A percentile compares a stretch with the other conserved stretches of the same genome.
Evolutionary conservation across 1,284 basidiomycete species (phyloP).

Genomic region (Gymnopus androsaceus): DNA sequence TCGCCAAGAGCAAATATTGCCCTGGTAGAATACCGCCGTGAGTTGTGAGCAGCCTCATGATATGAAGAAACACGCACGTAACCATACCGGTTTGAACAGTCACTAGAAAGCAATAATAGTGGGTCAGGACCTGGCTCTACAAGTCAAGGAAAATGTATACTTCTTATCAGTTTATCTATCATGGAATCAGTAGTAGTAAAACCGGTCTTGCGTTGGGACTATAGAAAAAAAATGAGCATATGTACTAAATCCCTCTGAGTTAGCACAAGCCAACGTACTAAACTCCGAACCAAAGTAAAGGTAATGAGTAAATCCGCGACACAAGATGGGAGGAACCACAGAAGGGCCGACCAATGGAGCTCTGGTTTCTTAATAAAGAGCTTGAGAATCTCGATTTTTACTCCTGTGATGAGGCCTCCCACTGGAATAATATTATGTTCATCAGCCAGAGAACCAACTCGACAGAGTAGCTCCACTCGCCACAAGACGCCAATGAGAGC

Average conservation of each 20-base stretch:
- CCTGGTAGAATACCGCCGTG: constrained; percentile 16
- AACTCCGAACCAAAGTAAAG: constrained; percentile 40
- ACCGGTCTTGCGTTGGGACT: constrained; percentile 46
- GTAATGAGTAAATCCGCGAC: constrained; percentile 51
- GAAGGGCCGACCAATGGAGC: constrained; percentile 43
- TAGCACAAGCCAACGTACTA: constrained; percentile 36
- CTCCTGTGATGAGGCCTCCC: constrained; percentile 48
- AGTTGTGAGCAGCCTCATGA: not conserved
- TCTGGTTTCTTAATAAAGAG: constrained; percentile 43
- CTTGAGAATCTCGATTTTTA: constrained; percentile 35
- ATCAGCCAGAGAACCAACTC: not conserved
- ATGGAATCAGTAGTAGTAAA: constrained; percentile 46
- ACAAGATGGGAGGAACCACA: constrained; percentile 50
- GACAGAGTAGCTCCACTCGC: constrained; percentile 25
- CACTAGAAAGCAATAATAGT: constrained; percentile 29
- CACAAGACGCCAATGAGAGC: constrained; percentile 40
- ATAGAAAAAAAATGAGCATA: not conserved
- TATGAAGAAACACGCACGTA: constrained; percentile 32
- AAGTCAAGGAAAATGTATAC: constrained; percentile 27
- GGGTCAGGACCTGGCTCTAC: not conserved
- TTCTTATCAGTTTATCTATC: constrained; percentile 47
- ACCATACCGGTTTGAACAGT: constrained; percentile 51
- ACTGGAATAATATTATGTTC: constrained; percentile 27
- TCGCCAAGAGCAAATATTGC: constrained; percentile 44
- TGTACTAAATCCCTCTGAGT: not conserved